Evolutionary conservation across 164 flowering plant genomes (phyloP).

Genomic region (Vitis cinerea): DNA sequence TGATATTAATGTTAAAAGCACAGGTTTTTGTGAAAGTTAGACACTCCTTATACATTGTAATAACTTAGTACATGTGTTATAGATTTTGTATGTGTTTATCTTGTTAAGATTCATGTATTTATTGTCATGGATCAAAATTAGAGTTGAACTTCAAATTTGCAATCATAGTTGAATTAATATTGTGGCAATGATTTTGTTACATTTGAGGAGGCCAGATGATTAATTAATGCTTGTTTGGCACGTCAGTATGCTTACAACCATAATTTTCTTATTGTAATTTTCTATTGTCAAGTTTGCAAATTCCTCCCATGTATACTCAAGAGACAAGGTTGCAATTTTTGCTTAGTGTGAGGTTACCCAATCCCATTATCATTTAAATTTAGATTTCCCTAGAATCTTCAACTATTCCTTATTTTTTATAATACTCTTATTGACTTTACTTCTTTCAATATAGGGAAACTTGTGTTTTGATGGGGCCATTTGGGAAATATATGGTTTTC

Average conservation of each 20-base stretch:
- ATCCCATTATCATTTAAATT: too few relatives aligned
- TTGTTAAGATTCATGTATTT: constrained; percentile 20
- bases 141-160: too few relatives aligned
- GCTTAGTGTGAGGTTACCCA: too few relatives aligned
- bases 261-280: background rate
- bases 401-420: too few relatives aligned
- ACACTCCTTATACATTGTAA: constrained; percentile 31
- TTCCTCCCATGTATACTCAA: background rate
- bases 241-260: background rate
- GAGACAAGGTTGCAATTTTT: too few relatives aligned
- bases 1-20: constrained; percentile 28
- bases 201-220: background rate
- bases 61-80: constrained; percentile 37
- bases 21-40: constrained; percentile 23
- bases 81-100: constrained; percentile 9
- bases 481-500: too few relatives aligned
- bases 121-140: constrained; percentile 8
- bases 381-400: too few relatives aligned
- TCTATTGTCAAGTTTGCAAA: background rate
- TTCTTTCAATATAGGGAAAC: too few relatives aligned
- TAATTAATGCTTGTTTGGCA: background rate
- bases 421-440: too few relatives aligned
- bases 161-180: constrained; percentile 4
- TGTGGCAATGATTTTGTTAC: constrained; percentile 1
- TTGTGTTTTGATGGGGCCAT: too few relatives aligned